Evolutionary conservation across 1,284 basidiomycete genomes (phyloP), one percentile per base, ranked within the genome.

Genomic region (Cutaneotrichosporon sp.): DNA sequence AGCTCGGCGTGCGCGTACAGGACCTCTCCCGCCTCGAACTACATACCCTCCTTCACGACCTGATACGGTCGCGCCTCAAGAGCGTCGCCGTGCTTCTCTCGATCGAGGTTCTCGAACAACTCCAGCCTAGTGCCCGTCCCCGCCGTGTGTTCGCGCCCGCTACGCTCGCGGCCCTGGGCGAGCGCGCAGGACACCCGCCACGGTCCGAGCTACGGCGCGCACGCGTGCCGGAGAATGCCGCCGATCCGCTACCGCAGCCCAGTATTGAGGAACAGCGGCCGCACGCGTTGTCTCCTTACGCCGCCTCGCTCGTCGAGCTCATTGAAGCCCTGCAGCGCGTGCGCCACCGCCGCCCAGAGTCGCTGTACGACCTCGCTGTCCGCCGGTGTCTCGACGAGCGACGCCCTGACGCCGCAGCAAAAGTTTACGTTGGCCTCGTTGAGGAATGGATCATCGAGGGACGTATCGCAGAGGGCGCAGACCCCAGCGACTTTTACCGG

Each of bases 381-480:
- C 35, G 49, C 14, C 61, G 61, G 39, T 65, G 63, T 17, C 41
- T 70, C 8, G 49, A 49, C 8, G 64, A 69, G 18, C 51, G 60
- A 5, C 55, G 62, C 17, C 62, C 62, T 3, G 70, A 75, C 50
- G 44, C 60, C 12, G 75, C 75, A 0, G 73, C 75, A 0, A 66
- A 68, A 49, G 61, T 75, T 4, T 75, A 67, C 51, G 73, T 69
- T 14, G 69, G 65, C 15, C 56, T 74, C 38, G 73, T 75, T 8
- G 74, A 76, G 47, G 75, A 75, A 53, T 76, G 75, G 75, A 68
- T 73, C 26, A 67, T 69, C 40, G 73, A 76, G 53, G 73, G 72
- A 2, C 55, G 73, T 30, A 59, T 74, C 20, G 72, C 73, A 9
- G 64, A 68, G 35, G 72, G 70, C 1, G 72, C 69, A 1, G 60